These are phyloP conservation scores for Paraurostyla sp. DNA, from an alignment of 73 alveolate genomes.

Conservation along the genomic window DNA sequence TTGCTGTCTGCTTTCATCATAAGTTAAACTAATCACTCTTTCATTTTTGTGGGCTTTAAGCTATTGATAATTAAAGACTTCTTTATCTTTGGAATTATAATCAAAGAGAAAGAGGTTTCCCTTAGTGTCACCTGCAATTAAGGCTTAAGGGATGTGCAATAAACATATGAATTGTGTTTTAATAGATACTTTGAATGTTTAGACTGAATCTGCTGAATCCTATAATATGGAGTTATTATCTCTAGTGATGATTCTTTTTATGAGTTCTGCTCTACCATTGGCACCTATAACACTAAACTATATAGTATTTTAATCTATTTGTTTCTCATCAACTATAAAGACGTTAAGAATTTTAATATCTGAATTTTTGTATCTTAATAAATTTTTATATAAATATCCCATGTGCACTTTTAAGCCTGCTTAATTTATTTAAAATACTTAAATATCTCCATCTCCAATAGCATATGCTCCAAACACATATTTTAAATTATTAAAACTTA, in stretches of 20 bases:
- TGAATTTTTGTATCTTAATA: neutral
- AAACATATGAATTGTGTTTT: slow-evolving; percentile 45
- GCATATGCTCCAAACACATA: no score
- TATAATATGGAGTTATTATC: neutral
- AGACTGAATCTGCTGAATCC: neutral
- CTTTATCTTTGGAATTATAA: neutral
- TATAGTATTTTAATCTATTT: neutral
- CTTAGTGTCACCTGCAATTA: slow-evolving; percentile 59
- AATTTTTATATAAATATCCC: neutral
- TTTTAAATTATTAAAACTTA: no score
- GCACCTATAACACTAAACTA: neutral
- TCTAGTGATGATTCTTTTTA: neutral
- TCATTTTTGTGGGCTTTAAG: slow-evolving; percentile 60
- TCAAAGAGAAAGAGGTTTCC: slow-evolving; percentile 55
- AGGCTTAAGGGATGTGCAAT: neutral
- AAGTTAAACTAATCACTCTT: slow-evolving; percentile 25
- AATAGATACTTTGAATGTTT: neutral
- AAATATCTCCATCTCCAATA: slow-evolving; percentile 39
- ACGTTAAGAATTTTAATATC: slow-evolving; percentile 43
- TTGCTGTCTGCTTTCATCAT: neutral
- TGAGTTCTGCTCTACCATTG: slow-evolving; percentile 56
- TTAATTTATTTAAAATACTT: neutral
- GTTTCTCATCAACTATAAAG: neutral
- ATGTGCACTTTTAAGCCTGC: no score
- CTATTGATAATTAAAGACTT: neutral